Evolutionary conservation across 2,329 filamentous ascomycete species (phyloP).

Genomic region (Xylaria sp.): DNA sequence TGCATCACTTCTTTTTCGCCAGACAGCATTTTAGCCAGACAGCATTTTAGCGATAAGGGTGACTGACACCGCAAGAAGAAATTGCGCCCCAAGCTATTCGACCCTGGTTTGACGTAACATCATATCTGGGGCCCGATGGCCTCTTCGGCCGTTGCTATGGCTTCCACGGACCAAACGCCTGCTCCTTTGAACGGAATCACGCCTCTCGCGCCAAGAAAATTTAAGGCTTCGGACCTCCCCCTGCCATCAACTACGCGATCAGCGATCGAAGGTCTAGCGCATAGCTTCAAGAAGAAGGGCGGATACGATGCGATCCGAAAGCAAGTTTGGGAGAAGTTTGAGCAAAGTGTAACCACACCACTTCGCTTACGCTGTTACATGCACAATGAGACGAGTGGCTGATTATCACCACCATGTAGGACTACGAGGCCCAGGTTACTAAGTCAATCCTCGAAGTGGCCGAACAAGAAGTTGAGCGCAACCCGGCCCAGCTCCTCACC

Average conservation of each 20-base stretch:
- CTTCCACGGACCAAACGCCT: conserved; percentile 46
- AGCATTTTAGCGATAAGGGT: not conserved
- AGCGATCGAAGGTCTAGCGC: conserved; percentile 79
- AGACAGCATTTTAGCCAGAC: not conserved
- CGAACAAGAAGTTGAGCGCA: conserved; percentile 78
- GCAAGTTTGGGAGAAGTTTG: conserved; percentile 79
- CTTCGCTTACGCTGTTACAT: not conserved
- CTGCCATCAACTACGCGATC: conserved; percentile 76
- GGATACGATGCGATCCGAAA: conserved; percentile 83
- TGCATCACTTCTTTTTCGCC: not conserved
- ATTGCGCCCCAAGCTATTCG: not conserved
- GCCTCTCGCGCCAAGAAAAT: conserved; percentile 55
- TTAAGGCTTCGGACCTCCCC: conserved; percentile 80
- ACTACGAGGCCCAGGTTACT: conserved; percentile 74
- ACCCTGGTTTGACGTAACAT: conserved; percentile 1
- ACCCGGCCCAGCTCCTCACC: conserved; percentile 75
- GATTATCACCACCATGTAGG: conserved; percentile 55
- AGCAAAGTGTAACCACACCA: conserved; percentile 66
- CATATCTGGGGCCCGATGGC: conserved; percentile 40
- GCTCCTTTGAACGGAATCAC: conserved; percentile 34
- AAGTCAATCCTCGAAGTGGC: conserved; percentile 75
- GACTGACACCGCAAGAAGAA: not conserved
- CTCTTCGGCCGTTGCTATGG: conserved; percentile 42
- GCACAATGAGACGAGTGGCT: conserved; percentile 14
- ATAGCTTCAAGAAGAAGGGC: conserved; percentile 87